These are phyloP conservation scores for Avena atlantica DNA, from an alignment of 176 grass and related monocot species.

Conservation along the genomic window DNA sequence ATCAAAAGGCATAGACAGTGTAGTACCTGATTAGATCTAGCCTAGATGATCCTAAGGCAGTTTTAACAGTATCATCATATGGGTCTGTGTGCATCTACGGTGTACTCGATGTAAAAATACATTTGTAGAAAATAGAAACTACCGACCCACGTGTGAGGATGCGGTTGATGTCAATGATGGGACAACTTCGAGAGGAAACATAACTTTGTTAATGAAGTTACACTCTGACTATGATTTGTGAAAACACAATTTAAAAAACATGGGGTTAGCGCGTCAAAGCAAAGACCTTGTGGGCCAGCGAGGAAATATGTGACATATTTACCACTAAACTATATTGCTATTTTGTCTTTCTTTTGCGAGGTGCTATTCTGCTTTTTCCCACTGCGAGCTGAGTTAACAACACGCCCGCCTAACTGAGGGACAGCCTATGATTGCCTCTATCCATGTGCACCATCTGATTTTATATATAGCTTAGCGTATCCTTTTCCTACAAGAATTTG, in stretches of 20 bases:
- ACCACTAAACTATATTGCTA: constrained; percentile 22
- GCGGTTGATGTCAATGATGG: not conserved
- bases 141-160: not conserved
- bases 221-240: not conserved
- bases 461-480: not conserved
- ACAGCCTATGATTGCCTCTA: constrained; percentile 35
- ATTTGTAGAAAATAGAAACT: not conserved
- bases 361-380: constrained; percentile 17
- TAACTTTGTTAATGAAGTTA: constrained; percentile 10
- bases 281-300: not conserved
- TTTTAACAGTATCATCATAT: no score
- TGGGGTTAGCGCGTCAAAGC: constrained; percentile 4
- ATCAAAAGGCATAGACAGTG: no score
- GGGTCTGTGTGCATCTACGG: no score
- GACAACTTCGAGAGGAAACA: not conserved
- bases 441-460: constrained; percentile 25
- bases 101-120: not conserved
- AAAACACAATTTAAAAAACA: not conserved
- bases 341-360: not conserved
- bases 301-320: not conserved
- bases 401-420: constrained; percentile 10
- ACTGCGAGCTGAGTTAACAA: constrained; percentile 20
- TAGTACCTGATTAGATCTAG: no score
- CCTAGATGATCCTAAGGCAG: no score
- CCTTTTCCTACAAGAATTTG: not conserved